A percentile compares a stretch with the other conserved stretches of the same genome.
Conservation (phyloP, 805 yeast genomes). For the Sungouiella thailandica region DNA sequence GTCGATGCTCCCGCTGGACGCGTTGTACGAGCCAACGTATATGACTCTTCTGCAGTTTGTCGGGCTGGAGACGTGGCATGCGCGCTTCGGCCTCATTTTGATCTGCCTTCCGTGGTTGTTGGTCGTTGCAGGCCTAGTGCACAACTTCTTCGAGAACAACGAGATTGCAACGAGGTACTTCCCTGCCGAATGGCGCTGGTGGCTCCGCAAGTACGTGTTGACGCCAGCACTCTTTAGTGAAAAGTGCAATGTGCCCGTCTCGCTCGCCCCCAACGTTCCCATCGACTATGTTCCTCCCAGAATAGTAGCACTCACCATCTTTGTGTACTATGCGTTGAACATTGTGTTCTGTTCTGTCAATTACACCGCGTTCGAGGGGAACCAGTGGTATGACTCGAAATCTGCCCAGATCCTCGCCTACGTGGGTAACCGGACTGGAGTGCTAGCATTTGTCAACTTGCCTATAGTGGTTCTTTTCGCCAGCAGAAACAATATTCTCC, state of each 20-base stretch:
- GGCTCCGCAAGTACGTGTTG: neutral
- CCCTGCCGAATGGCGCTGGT: neutral
- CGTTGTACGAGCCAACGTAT: neutral
- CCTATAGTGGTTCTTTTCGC: neutral
- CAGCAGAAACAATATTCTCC: neutral
- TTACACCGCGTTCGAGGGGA: neutral
- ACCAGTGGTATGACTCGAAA: neutral
- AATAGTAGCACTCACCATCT: neutral
- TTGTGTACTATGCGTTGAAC: neutral
- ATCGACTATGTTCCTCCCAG: neutral
- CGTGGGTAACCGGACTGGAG: neutral
- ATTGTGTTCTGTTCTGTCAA: neutral
- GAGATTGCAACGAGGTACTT: neutral
- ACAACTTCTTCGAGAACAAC: neutral
- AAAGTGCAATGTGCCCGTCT: neutral
- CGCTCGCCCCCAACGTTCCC: neutral
- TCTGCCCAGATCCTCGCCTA: neutral
- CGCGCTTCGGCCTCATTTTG: neutral
- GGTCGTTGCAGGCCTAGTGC: neutral
- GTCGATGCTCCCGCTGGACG: neutral
- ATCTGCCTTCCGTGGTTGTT: neutral
- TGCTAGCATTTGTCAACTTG: neutral
- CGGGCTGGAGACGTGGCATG: neutral
- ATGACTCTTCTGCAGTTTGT: neutral
- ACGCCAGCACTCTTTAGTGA: neutral